These are phyloP conservation scores for Ceratocystis diversiconidia DNA, from an alignment of 2,329 filamentous ascomycete genomes.

Conservation along the genomic window DNA sequence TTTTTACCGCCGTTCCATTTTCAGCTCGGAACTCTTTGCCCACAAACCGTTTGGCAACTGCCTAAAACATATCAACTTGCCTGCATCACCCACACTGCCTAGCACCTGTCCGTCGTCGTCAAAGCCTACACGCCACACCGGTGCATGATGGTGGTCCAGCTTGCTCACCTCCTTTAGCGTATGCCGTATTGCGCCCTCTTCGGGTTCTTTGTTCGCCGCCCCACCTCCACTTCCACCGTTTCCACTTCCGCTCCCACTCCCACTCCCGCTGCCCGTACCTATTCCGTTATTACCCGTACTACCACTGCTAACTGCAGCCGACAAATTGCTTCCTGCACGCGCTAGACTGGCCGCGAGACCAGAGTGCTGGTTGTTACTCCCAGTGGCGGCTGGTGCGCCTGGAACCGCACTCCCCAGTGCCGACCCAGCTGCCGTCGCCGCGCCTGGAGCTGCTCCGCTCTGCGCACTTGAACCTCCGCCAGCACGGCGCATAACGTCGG, in stretches of 20 bases:
- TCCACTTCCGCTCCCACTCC: slow-evolving; percentile 6
- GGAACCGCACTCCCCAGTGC: slow-evolving; percentile 18
- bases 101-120: slow-evolving; percentile 57
- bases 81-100: slow-evolving; percentile 64
- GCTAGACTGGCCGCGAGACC: slow-evolving; percentile 14
- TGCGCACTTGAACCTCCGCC: slow-evolving; percentile 18
- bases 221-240: slow-evolving; percentile 36
- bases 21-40: slow-evolving; percentile 46
- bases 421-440: slow-evolving; percentile 24
- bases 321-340: slow-evolving; percentile 19
- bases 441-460: slow-evolving; percentile 17
- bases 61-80: slow-evolving; percentile 47
- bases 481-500: slow-evolving; percentile 28
- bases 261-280: neutral
- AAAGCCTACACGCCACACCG: slow-evolving; percentile 64
- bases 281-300: no score
- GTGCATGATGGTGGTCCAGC: slow-evolving; percentile 52
- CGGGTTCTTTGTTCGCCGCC: slow-evolving; percentile 17
- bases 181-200: slow-evolving; percentile 54
- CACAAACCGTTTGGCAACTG: slow-evolving; percentile 43
- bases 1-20: slow-evolving; percentile 34
- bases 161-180: slow-evolving; percentile 48
- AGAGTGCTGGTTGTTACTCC: slow-evolving; percentile 23
- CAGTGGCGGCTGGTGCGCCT: slow-evolving; percentile 24
- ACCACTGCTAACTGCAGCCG: slow-evolving; percentile 1